Base-by-base conservation (phyloP, 2,329 filamentous ascomycete species). In the Aspergillus fumigatus region DNA sequence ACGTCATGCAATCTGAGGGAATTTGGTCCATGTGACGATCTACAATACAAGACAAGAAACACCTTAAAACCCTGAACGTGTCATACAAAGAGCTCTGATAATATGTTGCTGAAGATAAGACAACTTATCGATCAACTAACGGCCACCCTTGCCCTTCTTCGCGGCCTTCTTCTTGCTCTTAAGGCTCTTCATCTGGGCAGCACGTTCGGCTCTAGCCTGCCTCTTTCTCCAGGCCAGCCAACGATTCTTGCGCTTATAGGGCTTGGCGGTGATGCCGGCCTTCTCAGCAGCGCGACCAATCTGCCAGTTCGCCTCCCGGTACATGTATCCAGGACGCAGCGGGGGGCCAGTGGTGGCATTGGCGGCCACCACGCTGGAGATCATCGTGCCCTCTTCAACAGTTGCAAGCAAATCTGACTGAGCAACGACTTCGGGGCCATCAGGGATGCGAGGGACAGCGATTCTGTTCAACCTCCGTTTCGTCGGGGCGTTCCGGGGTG, bases 401-500 rank as follows among this genome's bases (percentile, higher is more conserved):
- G 64, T 55, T n/a, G 65, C 67, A 29, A 65, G 58, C 52, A 69
- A 32, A 57, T 65, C 65, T 40, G 68, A 62, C 59, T 70, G 64
- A 49, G 57, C 51, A 10, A 51, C 52, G 45, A 60, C 59, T 14
- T 49, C 32, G n/a, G 51, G 41, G 19, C 62, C 54, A 56, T 67
- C 63, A 17, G 53, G 45, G 25, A 56, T 38, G 38, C 74, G 67
- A 10, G 71, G 69, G 52, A 81, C 78, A 29, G 81, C 83, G 4
- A 87, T 79, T 83, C 95, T 88, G 65, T 88, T 89, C 58, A 99
- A 81, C 52, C 85, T 83, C 63, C 94, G 84, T 67, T 87, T 84
- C 55, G 90, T 85, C 60, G 88, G 84, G 3, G 88, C 88, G 70
- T 93, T 88, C 26, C 75, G 77, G 0, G 90, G 87, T 69, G 89